These are phyloP conservation scores for Passalora sequoiae DNA, from an alignment of 2,329 filamentous ascomycete species.

Conservation along the genomic window DNA sequence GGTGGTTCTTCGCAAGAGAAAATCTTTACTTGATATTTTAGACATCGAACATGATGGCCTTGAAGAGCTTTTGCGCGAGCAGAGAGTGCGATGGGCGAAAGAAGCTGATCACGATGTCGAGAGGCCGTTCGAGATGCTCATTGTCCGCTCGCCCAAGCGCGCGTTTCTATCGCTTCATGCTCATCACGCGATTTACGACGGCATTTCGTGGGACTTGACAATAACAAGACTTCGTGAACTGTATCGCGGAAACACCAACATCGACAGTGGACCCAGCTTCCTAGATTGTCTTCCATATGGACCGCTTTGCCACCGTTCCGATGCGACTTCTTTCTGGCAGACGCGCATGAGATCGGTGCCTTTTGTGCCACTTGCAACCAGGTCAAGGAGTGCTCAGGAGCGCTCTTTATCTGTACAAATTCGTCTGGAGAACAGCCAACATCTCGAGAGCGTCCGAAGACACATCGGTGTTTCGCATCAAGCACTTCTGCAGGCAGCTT, in stretches of 20 bases:
- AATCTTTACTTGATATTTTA: conserved; percentile 34
- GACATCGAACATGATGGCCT: conserved; percentile 37
- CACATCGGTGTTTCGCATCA: conserved; percentile 70
- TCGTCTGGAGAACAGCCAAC: neutral
- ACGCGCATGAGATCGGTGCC: conserved; percentile 43
- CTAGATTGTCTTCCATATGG: conserved; percentile 63
- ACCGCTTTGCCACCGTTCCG: conserved; percentile 52
- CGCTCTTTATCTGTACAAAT: neutral
- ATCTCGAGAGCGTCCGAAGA: conserved; percentile 44
- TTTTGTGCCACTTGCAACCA: conserved; percentile 11
- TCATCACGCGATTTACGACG: conserved; percentile 86
- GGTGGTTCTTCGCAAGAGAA: conserved; percentile 51
- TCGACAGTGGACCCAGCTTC: conserved; percentile 51
- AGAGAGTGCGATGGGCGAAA: conserved; percentile 50
- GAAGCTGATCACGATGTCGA: conserved; percentile 48
- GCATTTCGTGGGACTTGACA: conserved; percentile 67
- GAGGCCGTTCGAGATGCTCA: conserved; percentile 50
- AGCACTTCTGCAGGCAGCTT: conserved; percentile 69
- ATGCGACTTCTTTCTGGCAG: conserved; percentile 63
- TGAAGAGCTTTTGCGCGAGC: conserved; percentile 33
- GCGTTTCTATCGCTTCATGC: conserved; percentile 58
- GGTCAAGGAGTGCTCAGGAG: neutral
- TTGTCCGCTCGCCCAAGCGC: conserved; percentile 34
- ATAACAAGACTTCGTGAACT: conserved; percentile 53
- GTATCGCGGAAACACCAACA: conserved; percentile 41